Percentiles rank a stretch among this genome's conserved stretches.
These are phyloP conservation scores for Rheum nobile DNA, from an alignment of 148 eudicot genomes.

Conservation along the genomic window DNA sequence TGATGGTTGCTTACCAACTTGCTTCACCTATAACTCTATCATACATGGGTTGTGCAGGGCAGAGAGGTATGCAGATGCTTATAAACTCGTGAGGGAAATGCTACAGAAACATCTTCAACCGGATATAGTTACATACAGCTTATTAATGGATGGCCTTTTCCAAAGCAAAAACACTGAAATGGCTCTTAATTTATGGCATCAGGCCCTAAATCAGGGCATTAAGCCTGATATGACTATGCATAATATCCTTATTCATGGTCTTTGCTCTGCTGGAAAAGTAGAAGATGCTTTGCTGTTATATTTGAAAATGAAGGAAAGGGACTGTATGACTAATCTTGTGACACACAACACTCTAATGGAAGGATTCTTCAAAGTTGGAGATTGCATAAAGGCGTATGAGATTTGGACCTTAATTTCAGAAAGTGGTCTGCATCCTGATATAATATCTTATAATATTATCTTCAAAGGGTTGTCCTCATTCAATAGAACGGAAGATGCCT, in stretches of 20 bases:
- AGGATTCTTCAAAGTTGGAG: slow-evolving; percentile 58
- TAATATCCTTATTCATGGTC: slow-evolving; percentile 78
- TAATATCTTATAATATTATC: slow-evolving; percentile 71
- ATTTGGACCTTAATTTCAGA: slow-evolving; percentile 62
- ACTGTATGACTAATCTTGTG: slow-evolving; percentile 63
- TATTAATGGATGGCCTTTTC: slow-evolving; percentile 66
- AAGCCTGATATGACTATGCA: slow-evolving; percentile 75
- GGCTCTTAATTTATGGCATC: slow-evolving; percentile 63
- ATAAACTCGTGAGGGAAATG: slow-evolving; percentile 62
- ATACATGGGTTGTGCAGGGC: slow-evolving; percentile 65
- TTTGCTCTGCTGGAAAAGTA: slow-evolving; percentile 58
- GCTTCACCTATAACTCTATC: slow-evolving; percentile 65
- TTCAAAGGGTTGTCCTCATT: slow-evolving; percentile 78
- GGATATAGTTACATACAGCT: slow-evolving; percentile 58
- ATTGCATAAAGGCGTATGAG: slow-evolving; percentile 45
- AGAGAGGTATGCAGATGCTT: slow-evolving; percentile 59
- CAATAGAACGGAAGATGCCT: slow-evolving; percentile 36
- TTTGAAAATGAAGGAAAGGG: slow-evolving; percentile 34
- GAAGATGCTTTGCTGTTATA: slow-evolving; percentile 49
- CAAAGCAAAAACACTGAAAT: slow-evolving; percentile 38
- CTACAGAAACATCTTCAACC: slow-evolving; percentile 53
- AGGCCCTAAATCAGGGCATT: slow-evolving; percentile 43
- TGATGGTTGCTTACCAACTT: slow-evolving; percentile 37
- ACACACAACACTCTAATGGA: slow-evolving; percentile 81
- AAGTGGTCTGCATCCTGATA: slow-evolving; percentile 57